Percentiles rank a stretch among this genome's conserved stretches.
Evolutionary conservation across 768 basidiomycete species (phyloP).

Genomic region (Lactarius pseudohatsudake): DNA sequence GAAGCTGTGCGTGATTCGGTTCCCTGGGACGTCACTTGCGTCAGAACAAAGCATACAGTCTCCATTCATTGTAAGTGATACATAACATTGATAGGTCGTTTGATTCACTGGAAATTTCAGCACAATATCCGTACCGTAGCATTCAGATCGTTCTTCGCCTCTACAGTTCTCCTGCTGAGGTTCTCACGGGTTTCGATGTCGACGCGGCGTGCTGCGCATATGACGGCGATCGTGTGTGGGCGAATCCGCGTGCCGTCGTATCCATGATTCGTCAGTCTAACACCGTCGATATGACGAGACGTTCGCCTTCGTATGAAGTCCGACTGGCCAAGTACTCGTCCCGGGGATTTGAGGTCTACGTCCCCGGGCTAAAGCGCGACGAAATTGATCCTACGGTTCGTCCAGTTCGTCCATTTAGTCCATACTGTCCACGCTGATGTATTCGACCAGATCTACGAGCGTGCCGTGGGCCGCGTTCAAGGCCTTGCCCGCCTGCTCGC

Average conservation of each 20-base stretch:
- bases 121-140: constrained; percentile 66
- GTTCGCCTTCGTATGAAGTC: constrained; percentile 65
- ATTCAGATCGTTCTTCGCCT: constrained; percentile 68
- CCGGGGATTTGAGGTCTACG: constrained; percentile 56
- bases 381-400: constrained; percentile 60
- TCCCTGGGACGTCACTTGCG: constrained; percentile 67
- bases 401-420: not conserved
- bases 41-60: constrained; percentile 63
- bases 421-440: not conserved
- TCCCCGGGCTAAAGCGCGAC: constrained; percentile 49
- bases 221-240: constrained; percentile 55
- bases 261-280: constrained; percentile 67
- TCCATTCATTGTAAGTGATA: constrained; percentile 55
- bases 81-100: not conserved
- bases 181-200: constrained; percentile 67
- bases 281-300: constrained; percentile 57
- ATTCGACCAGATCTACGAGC: constrained; percentile 53
- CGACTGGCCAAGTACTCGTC: constrained; percentile 57
- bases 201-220: constrained; percentile 63
- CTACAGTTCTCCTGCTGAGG: constrained; percentile 61
- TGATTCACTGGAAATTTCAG: constrained; percentile 34
- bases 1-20: constrained; percentile 64
- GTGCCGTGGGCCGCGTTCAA: constrained; percentile 53
- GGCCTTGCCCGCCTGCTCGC: constrained; percentile 64
- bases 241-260: constrained; percentile 57